Conservation (phyloP, 495 filamentous ascomycete species). For the Ramalina intermedia region DNA sequence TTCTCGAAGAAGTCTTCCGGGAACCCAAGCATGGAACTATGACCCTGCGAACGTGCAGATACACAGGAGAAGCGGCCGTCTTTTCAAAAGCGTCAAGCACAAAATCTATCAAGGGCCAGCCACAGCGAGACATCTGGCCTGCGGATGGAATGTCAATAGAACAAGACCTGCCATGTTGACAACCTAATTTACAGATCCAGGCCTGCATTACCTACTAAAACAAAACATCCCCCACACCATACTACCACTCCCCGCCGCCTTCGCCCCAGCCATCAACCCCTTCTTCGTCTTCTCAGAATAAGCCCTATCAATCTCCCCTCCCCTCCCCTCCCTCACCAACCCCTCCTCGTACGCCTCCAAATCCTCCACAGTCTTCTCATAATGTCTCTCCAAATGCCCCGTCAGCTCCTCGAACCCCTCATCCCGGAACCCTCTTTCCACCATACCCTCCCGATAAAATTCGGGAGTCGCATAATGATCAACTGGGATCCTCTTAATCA, state of each 20-base stretch:
- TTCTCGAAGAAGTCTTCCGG: too few species aligned
- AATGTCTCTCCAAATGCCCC: slow-evolving; percentile 8
- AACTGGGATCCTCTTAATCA: slow-evolving; percentile 4
- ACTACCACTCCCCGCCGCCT: not conserved
- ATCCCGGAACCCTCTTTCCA: slow-evolving; percentile 1
- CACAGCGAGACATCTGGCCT: too few species aligned
- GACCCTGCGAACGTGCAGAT: too few species aligned
- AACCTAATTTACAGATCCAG: too few species aligned
- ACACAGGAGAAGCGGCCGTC: too few species aligned
- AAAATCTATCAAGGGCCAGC: too few species aligned
- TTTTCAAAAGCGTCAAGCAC: too few species aligned
- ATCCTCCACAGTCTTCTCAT: slow-evolving; percentile 5
- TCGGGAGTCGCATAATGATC: slow-evolving; percentile 2
- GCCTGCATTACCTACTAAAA: not conserved
- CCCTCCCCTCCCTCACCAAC: not conserved
- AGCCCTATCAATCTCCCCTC: not conserved
- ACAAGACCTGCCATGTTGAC: too few species aligned
- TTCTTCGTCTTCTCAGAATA: not conserved
- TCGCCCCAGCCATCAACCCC: not conserved
- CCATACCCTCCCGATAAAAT: slow-evolving; percentile 5
- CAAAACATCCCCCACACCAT: slow-evolving; percentile 1
- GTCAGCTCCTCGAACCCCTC: slow-evolving; percentile 5
- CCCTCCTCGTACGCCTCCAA: slow-evolving; percentile 2
- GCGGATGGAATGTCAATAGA: too few species aligned
- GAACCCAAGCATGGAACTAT: too few species aligned